Conservation (phyloP, 495 filamentous ascomycete genomes). For the Penicillium waksmanii region DNA sequence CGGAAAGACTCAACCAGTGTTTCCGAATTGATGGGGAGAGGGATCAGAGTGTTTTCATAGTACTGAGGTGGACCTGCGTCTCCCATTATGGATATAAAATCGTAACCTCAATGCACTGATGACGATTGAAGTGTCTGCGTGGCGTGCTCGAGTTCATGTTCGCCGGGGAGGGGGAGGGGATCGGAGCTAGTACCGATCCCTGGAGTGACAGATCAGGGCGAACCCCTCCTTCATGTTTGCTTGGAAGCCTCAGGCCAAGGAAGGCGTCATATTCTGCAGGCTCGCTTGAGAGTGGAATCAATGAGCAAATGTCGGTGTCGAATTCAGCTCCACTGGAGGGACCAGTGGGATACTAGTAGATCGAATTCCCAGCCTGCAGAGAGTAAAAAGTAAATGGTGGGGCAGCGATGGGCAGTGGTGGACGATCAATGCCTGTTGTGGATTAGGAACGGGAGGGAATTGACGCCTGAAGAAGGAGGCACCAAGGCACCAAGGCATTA, state of each 20-base stretch:
- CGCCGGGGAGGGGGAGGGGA: neutral
- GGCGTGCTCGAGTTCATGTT: constrained; percentile 18
- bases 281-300: constrained; percentile 2
- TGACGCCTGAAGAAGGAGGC: no score
- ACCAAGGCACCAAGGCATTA: neutral
- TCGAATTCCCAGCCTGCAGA: constrained; percentile 8
- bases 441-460: no score
- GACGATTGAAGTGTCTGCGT: constrained; percentile 3
- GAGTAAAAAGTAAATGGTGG: no score
- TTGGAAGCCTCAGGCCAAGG: constrained; percentile 10
- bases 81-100: constrained; percentile 19
- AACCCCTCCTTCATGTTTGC: neutral
- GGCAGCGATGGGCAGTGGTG: constrained; percentile 8
- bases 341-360: constrained; percentile 4
- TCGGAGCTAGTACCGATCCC: neutral
- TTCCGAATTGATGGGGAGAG: constrained; percentile 17
- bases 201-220: neutral
- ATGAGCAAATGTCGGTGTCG: constrained; percentile 17
- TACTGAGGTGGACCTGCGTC: constrained; percentile 30
- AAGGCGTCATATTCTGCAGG: constrained; percentile 3
- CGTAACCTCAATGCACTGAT: constrained; percentile 3
- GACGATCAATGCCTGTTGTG: constrained; percentile 12
- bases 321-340: constrained; percentile 16
- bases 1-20: constrained; percentile 24
- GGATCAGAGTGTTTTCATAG: constrained; percentile 28